Evolutionary conservation across 768 basidiomycete genomes (phyloP).

Genomic region (Sarcodon sp.): DNA sequence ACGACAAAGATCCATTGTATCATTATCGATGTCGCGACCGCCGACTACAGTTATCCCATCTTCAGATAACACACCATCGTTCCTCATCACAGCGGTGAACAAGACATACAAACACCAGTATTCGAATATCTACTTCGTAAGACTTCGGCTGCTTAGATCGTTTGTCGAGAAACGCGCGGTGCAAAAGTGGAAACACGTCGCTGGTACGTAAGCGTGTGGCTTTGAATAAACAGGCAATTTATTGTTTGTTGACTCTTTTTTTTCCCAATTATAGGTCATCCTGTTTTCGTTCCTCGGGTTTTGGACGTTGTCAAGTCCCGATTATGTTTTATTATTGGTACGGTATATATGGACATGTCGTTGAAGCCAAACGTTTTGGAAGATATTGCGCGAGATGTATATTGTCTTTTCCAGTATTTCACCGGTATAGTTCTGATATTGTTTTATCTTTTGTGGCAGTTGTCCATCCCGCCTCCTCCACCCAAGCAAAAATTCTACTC

Average conservation of each 20-base stretch:
- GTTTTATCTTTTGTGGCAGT: conserved; percentile 30
- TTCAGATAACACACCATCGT: conserved; percentile 21
- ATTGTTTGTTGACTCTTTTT: background rate
- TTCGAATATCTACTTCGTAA: conserved; percentile 58
- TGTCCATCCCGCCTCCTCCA: conserved; percentile 80
- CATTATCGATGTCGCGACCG: conserved; percentile 13
- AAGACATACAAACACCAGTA: conserved; percentile 57
- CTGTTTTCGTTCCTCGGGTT: conserved; percentile 63
- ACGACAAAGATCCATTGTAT: conserved; percentile 10
- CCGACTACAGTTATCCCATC: conserved; percentile 17
- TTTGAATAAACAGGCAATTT: background rate
- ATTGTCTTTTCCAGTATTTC: conserved; percentile 16
- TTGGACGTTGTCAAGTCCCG: conserved; percentile 79
- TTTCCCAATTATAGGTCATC: conserved; percentile 35
- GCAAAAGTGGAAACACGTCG: conserved; percentile 34
- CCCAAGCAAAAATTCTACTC: conserved; percentile 66
- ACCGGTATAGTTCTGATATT: background rate
- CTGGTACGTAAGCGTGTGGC: conserved; percentile 17
- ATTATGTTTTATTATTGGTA: conserved; percentile 87
- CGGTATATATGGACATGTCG: conserved; percentile 98
- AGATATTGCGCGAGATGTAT: conserved; percentile 85
- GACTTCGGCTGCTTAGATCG: conserved; percentile 35
- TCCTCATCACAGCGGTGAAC: conserved; percentile 27
- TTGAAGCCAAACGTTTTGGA: conserved; percentile 97
- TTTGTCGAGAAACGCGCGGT: conserved; percentile 36